Base-by-base conservation (phyloP, 768 basidiomycete species). In the Amanita molliuscula region DNA sequence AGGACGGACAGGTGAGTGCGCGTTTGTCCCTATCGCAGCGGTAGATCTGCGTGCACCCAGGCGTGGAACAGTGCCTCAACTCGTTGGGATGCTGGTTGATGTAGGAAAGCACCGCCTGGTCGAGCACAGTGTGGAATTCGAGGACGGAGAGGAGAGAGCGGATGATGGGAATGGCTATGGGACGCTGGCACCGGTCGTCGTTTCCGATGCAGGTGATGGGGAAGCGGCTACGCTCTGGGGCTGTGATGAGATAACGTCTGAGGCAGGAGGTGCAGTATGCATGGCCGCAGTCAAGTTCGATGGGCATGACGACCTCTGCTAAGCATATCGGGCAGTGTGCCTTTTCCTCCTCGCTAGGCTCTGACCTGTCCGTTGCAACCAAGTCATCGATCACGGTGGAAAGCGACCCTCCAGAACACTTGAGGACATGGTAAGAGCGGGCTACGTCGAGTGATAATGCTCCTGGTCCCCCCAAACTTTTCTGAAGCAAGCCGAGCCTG, bases 31-130 rank as follows among this genome's bases (percentile, higher is more conserved):
- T 52, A 23, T 62, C 60, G 46, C 61, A 61, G 44, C 72, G 66
- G 62, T 88, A 88, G 3, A 85, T 73, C 54, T 84, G 80, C 3
- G 67, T 68, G 59, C 86, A 88, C 58, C 86, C 84, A 0, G 87
- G 79, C 0, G 84, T 86, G 1, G 77, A 78, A 64, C 87, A 88
- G 53, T 80, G 79, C 48, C 74, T 73, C 59, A 79, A 79, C 38
- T 79, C 76, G 31, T 70, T 65, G 0, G 79, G 70, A 44, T 77
- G 76, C 29, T 71, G 61, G 36, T 80, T 76, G 34, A 84, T 64
- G 58, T 86, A 73, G 0, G 68, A 60, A 41, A 65, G 63, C 56
- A 83, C 84, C 0, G 78, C 74, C 0, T 76, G 72, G 23, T 79
- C 71, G 13, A 77, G 59, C 40, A 88, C 65, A 1, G 66, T 64